Evolutionary conservation across 768 basidiomycete species (phyloP).

Genomic region (Pleurotus cornucopiae): DNA sequence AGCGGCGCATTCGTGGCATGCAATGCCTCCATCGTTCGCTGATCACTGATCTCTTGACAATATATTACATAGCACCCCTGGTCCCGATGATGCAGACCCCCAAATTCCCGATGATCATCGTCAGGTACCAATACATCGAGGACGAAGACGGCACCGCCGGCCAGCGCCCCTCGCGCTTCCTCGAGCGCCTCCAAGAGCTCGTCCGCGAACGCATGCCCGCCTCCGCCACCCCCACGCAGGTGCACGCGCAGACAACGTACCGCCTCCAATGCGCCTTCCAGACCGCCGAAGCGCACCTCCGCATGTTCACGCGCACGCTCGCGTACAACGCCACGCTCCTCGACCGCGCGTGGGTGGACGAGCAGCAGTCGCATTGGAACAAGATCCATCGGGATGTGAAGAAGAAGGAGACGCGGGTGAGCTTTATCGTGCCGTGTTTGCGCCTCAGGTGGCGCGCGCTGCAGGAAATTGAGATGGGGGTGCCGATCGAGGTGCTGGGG

Average conservation of each 20-base stretch:
- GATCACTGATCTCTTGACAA: background rate
- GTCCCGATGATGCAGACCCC: conserved; percentile 17
- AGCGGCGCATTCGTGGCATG: conserved; percentile 10
- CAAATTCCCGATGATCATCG: conserved; percentile 15
- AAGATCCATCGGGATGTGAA: conserved; percentile 10
- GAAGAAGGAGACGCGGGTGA: conserved; percentile 15
- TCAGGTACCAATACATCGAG: conserved; percentile 17
- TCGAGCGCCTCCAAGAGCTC: conserved; percentile 12
- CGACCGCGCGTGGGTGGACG: conserved; percentile 11
- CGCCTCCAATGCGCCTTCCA: conserved; percentile 11
- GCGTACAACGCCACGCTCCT: conserved; percentile 15
- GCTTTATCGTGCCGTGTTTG: conserved; percentile 17
- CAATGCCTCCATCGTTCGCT: too few species aligned
- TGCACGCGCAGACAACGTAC: conserved; percentile 13
- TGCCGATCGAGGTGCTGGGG: background rate
- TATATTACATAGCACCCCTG: conserved; percentile 9
- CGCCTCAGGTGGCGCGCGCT: conserved; percentile 14
- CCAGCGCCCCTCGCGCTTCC: conserved; percentile 14
- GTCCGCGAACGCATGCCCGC: conserved; percentile 12
- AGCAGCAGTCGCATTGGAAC: conserved; percentile 19
- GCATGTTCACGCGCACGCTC: conserved; percentile 17
- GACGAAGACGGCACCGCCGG: background rate
- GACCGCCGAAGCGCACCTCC: conserved; percentile 14
- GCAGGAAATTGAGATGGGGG: conserved; percentile 17
- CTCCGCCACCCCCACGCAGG: conserved; percentile 4